These are phyloP conservation scores for Paxillus rubicundulus DNA, from an alignment of 768 basidiomycete species.

Conservation along the genomic window DNA sequence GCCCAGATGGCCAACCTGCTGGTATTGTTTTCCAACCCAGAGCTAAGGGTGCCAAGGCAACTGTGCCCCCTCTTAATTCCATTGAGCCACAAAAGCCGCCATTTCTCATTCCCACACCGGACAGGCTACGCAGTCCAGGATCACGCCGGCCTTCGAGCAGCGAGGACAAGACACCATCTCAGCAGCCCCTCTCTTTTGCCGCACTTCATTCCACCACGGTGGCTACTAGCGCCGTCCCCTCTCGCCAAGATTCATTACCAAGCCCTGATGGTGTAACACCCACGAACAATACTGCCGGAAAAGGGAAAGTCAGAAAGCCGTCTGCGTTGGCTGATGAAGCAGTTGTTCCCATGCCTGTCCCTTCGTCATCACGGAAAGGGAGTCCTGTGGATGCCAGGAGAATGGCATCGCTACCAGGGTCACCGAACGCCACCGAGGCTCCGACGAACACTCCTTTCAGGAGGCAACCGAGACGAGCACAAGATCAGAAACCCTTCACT, in stretches of 20 bases:
- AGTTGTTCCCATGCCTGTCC: constrained; percentile 1
- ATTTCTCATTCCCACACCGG: constrained; percentile 28
- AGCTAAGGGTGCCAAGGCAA: constrained; percentile 36
- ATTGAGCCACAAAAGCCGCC: constrained; percentile 50
- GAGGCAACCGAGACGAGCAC: constrained; percentile 32
- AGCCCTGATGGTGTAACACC: constrained; percentile 19
- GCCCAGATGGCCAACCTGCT: constrained; percentile 89
- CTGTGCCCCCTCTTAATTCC: constrained; percentile 26
- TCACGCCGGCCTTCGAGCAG: constrained; percentile 27
- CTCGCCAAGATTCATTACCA: constrained; percentile 26
- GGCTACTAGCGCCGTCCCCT: constrained; percentile 3
- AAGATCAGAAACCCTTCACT: constrained; percentile 27
- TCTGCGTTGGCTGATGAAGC: constrained; percentile 31
- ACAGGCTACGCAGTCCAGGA: constrained; percentile 25
- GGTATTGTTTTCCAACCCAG: constrained; percentile 95
- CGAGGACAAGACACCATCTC: constrained; percentile 28
- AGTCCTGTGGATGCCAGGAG: constrained; percentile 30
- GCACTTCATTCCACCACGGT: constrained; percentile 22
- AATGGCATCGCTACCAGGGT: constrained; percentile 33
- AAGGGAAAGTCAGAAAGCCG: constrained; percentile 28
- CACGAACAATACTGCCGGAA: constrained; percentile 6
- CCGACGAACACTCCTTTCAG: constrained; percentile 25
- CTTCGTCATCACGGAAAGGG: constrained; percentile 24
- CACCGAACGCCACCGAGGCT: constrained; percentile 27
- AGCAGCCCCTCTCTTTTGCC: constrained; percentile 28